phyloP scores from a whole-genome alignment of 1,284 basidiomycete species.

The Ustilago bromivora region DNA sequence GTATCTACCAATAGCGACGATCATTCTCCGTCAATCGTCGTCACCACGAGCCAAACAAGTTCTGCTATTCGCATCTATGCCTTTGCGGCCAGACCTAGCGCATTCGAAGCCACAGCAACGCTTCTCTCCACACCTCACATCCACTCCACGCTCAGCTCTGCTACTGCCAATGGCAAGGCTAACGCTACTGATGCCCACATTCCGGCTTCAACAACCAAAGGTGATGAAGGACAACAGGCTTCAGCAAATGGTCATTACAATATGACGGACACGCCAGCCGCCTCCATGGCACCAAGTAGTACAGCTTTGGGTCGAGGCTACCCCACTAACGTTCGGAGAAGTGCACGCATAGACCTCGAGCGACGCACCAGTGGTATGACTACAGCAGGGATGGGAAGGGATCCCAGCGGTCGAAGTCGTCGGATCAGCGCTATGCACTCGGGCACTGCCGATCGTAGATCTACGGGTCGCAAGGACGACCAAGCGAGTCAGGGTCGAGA shows the following conservation, averaged over 20 bases:
- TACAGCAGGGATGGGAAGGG: conserved; percentile 39
- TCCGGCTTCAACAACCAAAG: not conserved
- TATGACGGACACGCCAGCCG: conserved; percentile 16
- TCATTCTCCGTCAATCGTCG: conserved; percentile 25
- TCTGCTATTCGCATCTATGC: conserved; percentile 51
- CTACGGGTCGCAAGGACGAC: conserved; percentile 34
- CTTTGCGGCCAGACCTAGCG: conserved; percentile 36
- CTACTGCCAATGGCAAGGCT: not conserved
- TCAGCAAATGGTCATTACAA: conserved; percentile 9
- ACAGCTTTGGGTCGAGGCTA: conserved; percentile 34
- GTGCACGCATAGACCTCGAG: conserved; percentile 40
- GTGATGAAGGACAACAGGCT: conserved; percentile 14
- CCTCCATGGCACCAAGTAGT: conserved; percentile 2
- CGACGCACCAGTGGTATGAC: conserved; percentile 35
- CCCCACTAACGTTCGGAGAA: conserved; percentile 31
- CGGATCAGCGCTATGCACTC: conserved; percentile 53
- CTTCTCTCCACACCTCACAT: conserved; percentile 30
- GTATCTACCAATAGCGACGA: conserved; percentile 23
- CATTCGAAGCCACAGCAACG: conserved; percentile 36
- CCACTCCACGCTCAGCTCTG: conserved; percentile 16
- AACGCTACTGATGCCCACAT: not conserved
- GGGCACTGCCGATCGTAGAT: conserved; percentile 32
- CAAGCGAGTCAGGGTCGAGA: conserved; percentile 32
- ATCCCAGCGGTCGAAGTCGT: conserved; percentile 48
- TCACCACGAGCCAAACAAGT: conserved; percentile 33